These are phyloP conservation scores for Extremus antarcticus DNA, from an alignment of 495 filamentous ascomycete species.

Conservation along the genomic window DNA sequence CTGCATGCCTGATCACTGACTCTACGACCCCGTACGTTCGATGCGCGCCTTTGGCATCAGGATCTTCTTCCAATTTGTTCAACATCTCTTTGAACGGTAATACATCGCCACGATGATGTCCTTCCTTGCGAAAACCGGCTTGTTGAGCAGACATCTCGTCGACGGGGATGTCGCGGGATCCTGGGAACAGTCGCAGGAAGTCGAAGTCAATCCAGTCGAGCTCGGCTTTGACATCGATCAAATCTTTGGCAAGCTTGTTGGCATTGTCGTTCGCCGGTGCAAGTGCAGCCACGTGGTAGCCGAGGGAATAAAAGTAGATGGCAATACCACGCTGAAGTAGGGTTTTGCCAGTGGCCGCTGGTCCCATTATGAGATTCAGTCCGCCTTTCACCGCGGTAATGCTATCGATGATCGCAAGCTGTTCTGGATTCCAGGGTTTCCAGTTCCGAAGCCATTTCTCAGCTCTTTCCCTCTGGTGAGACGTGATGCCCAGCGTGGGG, in stretches of 20 bases:
- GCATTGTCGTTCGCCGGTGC: conserved; percentile 9
- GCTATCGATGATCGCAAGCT: conserved; percentile 1
- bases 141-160: neutral
- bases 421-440: conserved; percentile 4
- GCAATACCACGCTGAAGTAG: conserved; percentile 3
- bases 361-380: conserved; percentile 1
- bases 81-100: neutral
- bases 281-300: conserved; percentile 3
- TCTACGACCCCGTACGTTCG: neutral
- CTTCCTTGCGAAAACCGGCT: neutral
- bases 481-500: neutral
- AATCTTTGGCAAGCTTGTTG: conserved; percentile 3
- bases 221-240: neutral
- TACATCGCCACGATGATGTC: neutral
- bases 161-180: neutral
- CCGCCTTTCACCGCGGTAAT: conserved; percentile 1
- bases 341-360: conserved; percentile 10
- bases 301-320: conserved; percentile 4
- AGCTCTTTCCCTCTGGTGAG: neutral
- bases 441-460: neutral
- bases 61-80: neutral
- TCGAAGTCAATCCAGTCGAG: neutral
- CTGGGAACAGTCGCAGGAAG: conserved; percentile 2
- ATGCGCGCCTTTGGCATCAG: neutral
- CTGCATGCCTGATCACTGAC: neutral